phyloP scores from a whole-genome alignment of 169 alveolate genomes.

The Neospora caninum region DNA sequence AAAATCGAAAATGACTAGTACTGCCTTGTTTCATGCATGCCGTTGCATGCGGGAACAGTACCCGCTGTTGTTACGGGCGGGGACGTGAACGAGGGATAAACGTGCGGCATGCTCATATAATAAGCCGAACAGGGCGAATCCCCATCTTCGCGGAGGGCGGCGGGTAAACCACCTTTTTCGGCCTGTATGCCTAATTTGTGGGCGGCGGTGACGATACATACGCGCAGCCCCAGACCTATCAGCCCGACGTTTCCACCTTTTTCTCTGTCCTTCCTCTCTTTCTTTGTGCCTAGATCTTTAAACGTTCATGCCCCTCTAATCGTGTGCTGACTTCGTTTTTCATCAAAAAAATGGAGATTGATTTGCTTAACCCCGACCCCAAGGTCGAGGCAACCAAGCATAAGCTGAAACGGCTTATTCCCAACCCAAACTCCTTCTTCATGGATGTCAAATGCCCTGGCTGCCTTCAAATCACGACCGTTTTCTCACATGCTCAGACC shows the following conservation, averaged over 20 bases:
- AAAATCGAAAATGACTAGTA: too few species aligned
- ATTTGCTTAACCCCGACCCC: constrained; percentile 95
- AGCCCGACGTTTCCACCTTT: not conserved
- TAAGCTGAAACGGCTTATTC: constrained; percentile 97
- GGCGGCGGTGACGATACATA: not conserved
- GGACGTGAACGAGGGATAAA: too few species aligned
- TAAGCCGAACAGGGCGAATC: too few species aligned
- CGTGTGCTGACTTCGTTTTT: not conserved
- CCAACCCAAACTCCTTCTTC: constrained; percentile 97
- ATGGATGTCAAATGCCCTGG: constrained; percentile 98
- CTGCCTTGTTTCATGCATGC: too few species aligned
- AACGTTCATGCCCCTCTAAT: not conserved
- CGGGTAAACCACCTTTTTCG: not conserved
- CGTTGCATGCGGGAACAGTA: too few species aligned
- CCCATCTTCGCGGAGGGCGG: too few species aligned
- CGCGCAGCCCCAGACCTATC: not conserved
- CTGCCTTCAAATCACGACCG: constrained; percentile 94
- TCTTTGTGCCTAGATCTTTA: not conserved
- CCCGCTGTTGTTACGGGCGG: too few species aligned
- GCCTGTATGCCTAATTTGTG: not conserved
- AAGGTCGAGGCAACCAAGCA: constrained; percentile 93
- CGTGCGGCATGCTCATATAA: too few species aligned
- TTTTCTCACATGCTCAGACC: constrained; percentile 94
- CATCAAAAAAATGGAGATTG: constrained; percentile 91
- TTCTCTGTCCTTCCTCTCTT: not conserved